These are phyloP conservation scores for Metschnikowia colocasiae DNA, from an alignment of 805 yeast species.

Conservation along the genomic window DNA sequence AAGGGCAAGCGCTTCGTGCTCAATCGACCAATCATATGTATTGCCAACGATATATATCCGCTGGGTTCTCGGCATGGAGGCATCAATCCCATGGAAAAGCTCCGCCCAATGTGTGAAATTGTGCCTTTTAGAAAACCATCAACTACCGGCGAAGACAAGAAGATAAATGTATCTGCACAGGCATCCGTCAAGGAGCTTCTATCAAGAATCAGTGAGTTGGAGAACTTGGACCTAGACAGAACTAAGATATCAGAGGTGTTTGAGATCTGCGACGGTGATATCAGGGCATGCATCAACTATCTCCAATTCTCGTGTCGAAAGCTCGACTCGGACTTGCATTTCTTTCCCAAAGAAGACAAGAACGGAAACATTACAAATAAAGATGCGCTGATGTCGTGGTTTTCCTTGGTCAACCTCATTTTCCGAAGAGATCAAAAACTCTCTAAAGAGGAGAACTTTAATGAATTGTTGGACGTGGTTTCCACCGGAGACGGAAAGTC, in stretches of 20 bases:
- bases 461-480: constrained; percentile 43
- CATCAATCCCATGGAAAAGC: constrained; percentile 60
- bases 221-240: constrained; percentile 46
- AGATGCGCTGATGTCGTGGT: constrained; percentile 69
- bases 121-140: constrained; percentile 59
- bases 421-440: constrained; percentile 51
- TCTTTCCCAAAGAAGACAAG: not conserved
- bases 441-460: constrained; percentile 47
- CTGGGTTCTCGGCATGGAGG: constrained; percentile 23
- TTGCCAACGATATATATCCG: constrained; percentile 80
- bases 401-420: constrained; percentile 53
- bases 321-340: constrained; percentile 13
- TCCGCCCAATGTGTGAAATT: constrained; percentile 71
- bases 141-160: constrained; percentile 22
- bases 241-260: constrained; percentile 61
- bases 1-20: constrained; percentile 42
- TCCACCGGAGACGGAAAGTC: constrained; percentile 38
- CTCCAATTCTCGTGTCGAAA: constrained; percentile 58
- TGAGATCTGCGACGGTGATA: constrained; percentile 71
- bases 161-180: constrained; percentile 23
- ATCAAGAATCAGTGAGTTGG: constrained; percentile 50
- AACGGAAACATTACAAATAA: constrained; percentile 31
- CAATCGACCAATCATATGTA: constrained; percentile 82
- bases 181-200: constrained; percentile 37
- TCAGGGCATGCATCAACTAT: constrained; percentile 79